Conservation (phyloP, 768 basidiomycete genomes). For the Tulasnella calospora region DNA sequence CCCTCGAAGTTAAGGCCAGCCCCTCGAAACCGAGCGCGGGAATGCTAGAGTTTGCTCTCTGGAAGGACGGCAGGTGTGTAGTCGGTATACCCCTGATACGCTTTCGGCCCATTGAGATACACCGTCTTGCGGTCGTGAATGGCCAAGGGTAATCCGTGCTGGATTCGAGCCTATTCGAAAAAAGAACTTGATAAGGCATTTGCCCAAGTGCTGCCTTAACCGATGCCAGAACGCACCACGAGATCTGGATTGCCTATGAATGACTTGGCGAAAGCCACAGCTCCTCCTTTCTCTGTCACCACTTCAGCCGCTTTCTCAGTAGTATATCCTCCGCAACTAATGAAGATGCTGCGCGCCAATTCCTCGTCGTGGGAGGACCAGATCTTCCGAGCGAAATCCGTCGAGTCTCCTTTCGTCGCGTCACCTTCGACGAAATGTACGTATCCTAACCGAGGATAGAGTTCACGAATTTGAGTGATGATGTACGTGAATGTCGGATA, state of each 20-base stretch:
- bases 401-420: constrained; percentile 13
- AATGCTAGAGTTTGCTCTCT: background rate
- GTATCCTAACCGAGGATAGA: constrained; percentile 45
- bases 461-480: constrained; percentile 45
- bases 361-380: background rate
- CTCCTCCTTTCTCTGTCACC: constrained; percentile 13
- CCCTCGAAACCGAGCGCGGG: background rate
- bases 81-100: constrained; percentile 10
- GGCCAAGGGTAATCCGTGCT: constrained; percentile 10
- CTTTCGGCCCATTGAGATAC: constrained; percentile 19
- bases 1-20: background rate
- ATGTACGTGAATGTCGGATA: constrained; percentile 52
- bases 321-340: constrained; percentile 13
- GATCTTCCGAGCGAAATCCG: constrained; percentile 28
- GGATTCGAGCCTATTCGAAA: background rate
- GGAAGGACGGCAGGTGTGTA: background rate
- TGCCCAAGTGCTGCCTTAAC: background rate
- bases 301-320: background rate
- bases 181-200: background rate
- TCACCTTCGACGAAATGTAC: constrained; percentile 48
- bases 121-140: constrained; percentile 25
- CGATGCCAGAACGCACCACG: background rate
- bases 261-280: constrained; percentile 8
- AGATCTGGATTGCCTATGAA: constrained; percentile 23
- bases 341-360: background rate